Evolutionary conservation across 768 basidiomycete species (phyloP), one percentile per base, ranked within the genome.

Genomic region (Suillus ampliporus): DNA sequence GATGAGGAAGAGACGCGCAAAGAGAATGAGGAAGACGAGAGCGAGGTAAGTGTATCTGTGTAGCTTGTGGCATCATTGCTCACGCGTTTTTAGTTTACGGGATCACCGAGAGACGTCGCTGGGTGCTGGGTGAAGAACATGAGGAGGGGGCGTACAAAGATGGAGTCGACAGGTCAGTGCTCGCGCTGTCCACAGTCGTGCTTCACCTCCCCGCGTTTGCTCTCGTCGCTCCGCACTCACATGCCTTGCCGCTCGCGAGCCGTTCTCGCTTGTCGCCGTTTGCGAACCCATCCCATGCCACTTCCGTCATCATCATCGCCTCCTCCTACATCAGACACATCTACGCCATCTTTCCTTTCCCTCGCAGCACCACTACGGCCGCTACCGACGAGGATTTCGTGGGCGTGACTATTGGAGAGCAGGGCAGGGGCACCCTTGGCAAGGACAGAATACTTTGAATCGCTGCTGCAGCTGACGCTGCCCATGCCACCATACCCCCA

Each of bases 401-500:
- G 37, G 11, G 23, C 3, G 10, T 56, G 54, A 8, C 23, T 17
- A 38, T 40, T 23, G 23, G 54, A 40, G 17, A 56, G 54, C 1
- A 56, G 54, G 15, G 54, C 54, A 28, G 54, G 54, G 15, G 23
- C 11, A 13, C 38, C 54, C 4, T 26, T 40, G 17, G 54, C 54
- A 8, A 56, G 54, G 38, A 40, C 54, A 3, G 54, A 56, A 40
- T 56, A 56, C 17, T 28, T 56, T 40, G 54, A 56, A 35, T 72
- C 69, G 41, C 70, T 74, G 31, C 68, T 74, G 28, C 69, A 71
- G 10, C 70, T 58, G 4, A 81, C 79, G 44, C 83, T 84, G 28
- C 94, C 94, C 89, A 94, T 89, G 3, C 91, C 91, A 38, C 91
- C 91, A 63, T 90, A 92, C 0, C 94, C 94, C 94, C 94, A 96